Evolutionary conservation across 768 basidiomycete genomes (phyloP).

Genomic region (Leucosporidium creatinivorum): DNA sequence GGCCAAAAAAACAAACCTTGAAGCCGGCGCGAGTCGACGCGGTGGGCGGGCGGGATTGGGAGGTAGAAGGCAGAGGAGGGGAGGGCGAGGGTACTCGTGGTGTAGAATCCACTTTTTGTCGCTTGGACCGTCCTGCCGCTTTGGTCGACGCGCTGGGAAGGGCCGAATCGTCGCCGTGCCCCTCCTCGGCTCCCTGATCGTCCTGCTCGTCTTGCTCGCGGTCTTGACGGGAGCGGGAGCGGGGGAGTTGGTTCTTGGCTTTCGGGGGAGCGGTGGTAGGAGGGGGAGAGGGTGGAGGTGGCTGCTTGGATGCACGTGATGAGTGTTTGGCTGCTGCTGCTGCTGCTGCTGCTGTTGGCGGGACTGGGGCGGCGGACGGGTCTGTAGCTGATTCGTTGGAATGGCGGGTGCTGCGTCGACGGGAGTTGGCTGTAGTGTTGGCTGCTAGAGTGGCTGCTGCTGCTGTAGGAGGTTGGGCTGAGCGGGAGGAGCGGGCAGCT

Average conservation of each 20-base stretch:
- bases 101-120: background rate
- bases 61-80: no score
- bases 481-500: background rate
- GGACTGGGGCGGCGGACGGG: background rate
- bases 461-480: background rate
- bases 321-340: background rate
- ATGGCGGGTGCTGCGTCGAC: background rate
- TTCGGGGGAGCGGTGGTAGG: no score
- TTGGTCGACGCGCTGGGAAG: background rate
- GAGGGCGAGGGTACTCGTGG: background rate
- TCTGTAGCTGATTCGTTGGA: background rate
- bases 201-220: background rate
- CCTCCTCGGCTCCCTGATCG: background rate
- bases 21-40: background rate
- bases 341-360: no score
- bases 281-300: no score
- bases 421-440: background rate
- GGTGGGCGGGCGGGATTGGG: background rate
- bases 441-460: background rate
- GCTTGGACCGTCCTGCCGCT: background rate
- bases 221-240: background rate
- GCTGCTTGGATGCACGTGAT: no score
- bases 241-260: background rate
- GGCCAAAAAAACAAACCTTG: background rate
- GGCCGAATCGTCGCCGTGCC: background rate